Conservation (phyloP, 2,329 filamentous ascomycete species). For the Remersonia thermophila region DNA sequence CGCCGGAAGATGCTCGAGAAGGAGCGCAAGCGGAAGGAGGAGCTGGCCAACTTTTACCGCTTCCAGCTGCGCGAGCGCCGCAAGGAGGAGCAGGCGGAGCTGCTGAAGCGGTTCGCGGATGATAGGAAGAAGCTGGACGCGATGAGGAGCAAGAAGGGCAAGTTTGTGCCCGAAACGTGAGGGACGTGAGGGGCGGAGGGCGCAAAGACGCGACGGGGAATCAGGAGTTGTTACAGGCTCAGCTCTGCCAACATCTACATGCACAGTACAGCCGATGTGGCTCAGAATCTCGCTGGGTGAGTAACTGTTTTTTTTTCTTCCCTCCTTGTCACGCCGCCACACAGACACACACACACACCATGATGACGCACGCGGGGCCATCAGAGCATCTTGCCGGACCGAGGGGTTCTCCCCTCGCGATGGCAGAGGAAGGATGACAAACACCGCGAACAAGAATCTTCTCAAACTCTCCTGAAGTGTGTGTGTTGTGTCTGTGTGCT, state of each 20-base stretch:
- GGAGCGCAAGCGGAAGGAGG: slow-evolving; percentile 48
- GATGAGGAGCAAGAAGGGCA: slow-evolving; percentile 56
- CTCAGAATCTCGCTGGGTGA: neutral
- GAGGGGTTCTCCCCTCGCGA: too few species aligned
- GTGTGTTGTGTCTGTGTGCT: too few species aligned
- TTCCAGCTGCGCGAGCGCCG: slow-evolving; percentile 72
- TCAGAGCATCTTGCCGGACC: slow-evolving; percentile 16
- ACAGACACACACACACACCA: slow-evolving; percentile 10
- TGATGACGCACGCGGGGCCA: slow-evolving; percentile 30
- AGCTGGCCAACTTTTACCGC: slow-evolving; percentile 64
- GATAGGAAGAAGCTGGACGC: slow-evolving; percentile 59
- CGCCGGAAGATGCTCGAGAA: slow-evolving; percentile 49
- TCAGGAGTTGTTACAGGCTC: too few species aligned
- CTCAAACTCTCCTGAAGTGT: too few species aligned
- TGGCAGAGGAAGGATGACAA: too few species aligned
- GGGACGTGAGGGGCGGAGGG: neutral
- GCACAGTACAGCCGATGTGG: neutral
- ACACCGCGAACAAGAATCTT: too few species aligned
- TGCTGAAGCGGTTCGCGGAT: slow-evolving; percentile 63
- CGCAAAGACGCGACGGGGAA: neutral
- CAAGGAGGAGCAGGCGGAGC: slow-evolving; percentile 59
- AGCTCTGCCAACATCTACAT: too few species aligned
- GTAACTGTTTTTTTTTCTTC: slow-evolving; percentile 10
- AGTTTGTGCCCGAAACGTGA: slow-evolving; percentile 41
- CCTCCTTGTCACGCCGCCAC: neutral